A percentile compares a stretch with the other conserved stretches of the same genome.
Evolutionary conservation across 371 early-diverging fungal genomes (phyloP).

Genomic region (Capillidium heterosporum): DNA sequence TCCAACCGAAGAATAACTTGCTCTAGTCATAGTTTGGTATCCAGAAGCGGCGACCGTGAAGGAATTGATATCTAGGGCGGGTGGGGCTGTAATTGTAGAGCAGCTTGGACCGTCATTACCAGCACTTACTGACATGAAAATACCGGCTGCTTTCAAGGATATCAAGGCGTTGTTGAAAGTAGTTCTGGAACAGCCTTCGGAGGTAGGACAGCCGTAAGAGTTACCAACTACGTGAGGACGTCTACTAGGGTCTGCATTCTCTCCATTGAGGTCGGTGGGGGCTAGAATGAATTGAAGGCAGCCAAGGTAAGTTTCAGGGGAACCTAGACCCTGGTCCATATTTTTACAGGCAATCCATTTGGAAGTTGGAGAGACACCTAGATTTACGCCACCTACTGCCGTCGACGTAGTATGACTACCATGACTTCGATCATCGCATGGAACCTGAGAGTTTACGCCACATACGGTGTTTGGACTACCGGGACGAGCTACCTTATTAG

Average conservation of each 20-base stretch:
- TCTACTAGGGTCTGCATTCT: background rate
- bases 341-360: slow-evolving; percentile 5
- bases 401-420: background rate
- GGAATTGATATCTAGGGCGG: background rate
- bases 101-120: background rate
- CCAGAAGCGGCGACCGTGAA: background rate
- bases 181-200: background rate
- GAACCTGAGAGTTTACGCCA: background rate
- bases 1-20: background rate
- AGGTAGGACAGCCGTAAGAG: background rate
- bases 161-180: background rate
- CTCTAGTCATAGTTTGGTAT: background rate
- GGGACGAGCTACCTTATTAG: background rate
- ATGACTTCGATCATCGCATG: background rate
- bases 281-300: background rate
- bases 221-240: background rate
- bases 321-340: background rate
- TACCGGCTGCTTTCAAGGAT: background rate
- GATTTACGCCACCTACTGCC: background rate
- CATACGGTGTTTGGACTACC: background rate
- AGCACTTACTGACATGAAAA: background rate
- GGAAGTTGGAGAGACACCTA: background rate
- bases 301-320: background rate
- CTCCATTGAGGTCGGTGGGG: background rate
- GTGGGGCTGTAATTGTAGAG: background rate